Conservation (phyloP, 2,329 filamentous ascomycete genomes). For the Colletotrichum liaoningense region DNA sequence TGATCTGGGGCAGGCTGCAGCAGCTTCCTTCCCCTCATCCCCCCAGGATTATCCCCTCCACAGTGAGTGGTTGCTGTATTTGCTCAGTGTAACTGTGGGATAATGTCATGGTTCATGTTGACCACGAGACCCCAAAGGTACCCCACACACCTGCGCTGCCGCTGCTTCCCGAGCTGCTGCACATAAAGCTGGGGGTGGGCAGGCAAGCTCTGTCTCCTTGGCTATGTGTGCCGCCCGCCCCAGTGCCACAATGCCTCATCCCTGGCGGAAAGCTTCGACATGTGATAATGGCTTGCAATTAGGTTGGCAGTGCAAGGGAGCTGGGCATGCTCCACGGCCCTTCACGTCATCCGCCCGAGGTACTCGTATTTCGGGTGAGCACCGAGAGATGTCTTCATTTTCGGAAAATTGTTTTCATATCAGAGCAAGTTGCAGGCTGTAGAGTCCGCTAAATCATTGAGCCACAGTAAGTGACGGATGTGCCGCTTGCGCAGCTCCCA, state of each 20-base stretch:
- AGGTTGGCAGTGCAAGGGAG: neutral
- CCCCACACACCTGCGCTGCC: conserved; percentile 16
- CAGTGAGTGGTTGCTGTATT: conserved; percentile 4
- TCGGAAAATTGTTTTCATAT: neutral
- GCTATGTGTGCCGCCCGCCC: conserved; percentile 30
- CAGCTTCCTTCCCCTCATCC: neutral
- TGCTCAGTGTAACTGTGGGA: neutral
- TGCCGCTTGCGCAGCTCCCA: neutral
- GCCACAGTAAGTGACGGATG: conserved; percentile 2
- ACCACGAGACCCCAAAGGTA: conserved; percentile 26
- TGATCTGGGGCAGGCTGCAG: conserved; percentile 11
- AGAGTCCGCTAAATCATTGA: neutral
- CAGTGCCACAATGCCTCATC: neutral
- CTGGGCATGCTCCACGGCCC: neutral
- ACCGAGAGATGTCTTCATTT: neutral
- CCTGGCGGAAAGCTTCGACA: conserved; percentile 29
- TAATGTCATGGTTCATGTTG: conserved; percentile 9
- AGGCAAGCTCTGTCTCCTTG: conserved; percentile 24
- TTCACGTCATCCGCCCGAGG: neutral
- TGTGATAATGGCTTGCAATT: conserved; percentile 27
- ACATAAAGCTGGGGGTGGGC: conserved; percentile 6
- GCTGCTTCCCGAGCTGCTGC: conserved; percentile 12
- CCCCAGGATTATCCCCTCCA: neutral
- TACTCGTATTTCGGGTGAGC: neutral
- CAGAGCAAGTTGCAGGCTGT: neutral